Evolutionary conservation across 1,139 yeast genomes (phyloP).

Genomic region (Entelexis sorbosivorans): DNA sequence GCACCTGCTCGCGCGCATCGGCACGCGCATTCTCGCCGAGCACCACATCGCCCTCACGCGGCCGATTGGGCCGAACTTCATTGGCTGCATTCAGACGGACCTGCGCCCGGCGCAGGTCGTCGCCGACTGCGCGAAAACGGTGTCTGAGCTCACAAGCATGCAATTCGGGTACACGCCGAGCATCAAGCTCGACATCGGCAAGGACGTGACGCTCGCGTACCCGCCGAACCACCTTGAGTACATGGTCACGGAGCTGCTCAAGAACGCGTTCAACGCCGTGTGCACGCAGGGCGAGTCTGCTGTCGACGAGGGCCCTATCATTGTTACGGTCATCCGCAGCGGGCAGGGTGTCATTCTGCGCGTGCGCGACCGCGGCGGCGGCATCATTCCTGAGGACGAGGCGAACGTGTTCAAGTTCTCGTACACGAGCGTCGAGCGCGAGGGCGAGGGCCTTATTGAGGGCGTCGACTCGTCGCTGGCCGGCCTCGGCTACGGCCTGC

Average conservation of each 20-base stretch:
- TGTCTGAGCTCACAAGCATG: slow-evolving; percentile 68
- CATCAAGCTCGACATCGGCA: slow-evolving; percentile 45
- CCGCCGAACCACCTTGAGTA: slow-evolving; percentile 82
- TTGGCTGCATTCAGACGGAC: slow-evolving; percentile 62
- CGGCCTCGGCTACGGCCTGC: slow-evolving; percentile 94
- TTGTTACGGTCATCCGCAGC: slow-evolving; percentile 54
- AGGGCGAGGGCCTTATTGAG: slow-evolving; percentile 51
- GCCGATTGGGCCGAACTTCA: slow-evolving; percentile 39
- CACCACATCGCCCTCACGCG: slow-evolving; percentile 59
- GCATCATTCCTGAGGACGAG: slow-evolving; percentile 58
- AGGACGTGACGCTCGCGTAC: slow-evolving; percentile 52
- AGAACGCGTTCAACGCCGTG: slow-evolving; percentile 77
- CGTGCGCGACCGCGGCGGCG: slow-evolving; percentile 80
- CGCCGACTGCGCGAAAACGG: slow-evolving; percentile 55
- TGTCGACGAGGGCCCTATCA: slow-evolving; percentile 47
- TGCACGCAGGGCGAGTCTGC: slow-evolving; percentile 51
- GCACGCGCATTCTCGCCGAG: slow-evolving; percentile 74
- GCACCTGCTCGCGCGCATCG: slow-evolving; percentile 75
- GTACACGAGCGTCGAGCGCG: slow-evolving; percentile 60
- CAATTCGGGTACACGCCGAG: slow-evolving; percentile 68
- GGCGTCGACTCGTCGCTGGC: slow-evolving; percentile 55
- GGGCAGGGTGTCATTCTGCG: slow-evolving; percentile 42
- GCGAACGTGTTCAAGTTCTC: slow-evolving; percentile 72
- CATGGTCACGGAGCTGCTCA: slow-evolving; percentile 72
- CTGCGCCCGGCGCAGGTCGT: slow-evolving; percentile 54